Base-by-base conservation (phyloP, 2,329 filamentous ascomycete species). In the Phymatotrichopsis omnivora region DNA sequence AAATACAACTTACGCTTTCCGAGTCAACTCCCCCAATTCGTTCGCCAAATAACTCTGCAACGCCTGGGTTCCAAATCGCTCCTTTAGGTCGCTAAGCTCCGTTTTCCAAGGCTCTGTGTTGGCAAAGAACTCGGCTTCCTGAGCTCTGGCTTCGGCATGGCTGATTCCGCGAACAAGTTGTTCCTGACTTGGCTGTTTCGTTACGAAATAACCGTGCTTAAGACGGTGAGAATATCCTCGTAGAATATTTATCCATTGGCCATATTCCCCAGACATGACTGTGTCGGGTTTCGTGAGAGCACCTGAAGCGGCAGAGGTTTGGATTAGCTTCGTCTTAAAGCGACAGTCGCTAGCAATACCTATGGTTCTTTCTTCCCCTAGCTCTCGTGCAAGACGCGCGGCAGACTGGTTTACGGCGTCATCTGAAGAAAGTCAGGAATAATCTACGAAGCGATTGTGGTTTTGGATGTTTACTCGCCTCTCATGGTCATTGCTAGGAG, bases 401-500 rank as follows among this genome's bases (percentile, higher is more conserved):
- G 56, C 55, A 6, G 56, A 58, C 35, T 58, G 56, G 24, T 58
- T 58, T 2, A 57, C 56, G 3, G 56, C 55, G 27, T 58, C 56
- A 29, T 58, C 56, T 56, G 33, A 23, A 20, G 19, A 19, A 14
- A 42, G n/a, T 7, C 16, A n/a, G n/a, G n/a, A n/a, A n/a, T n/a
- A n/a, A n/a, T n/a, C n/a, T n/a, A n/a, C n/a, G n/a, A n/a, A n/a
- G n/a, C n/a, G n/a, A n/a, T n/a, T n/a, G 5, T 10, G 16, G 14
- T 27, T 23, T 22, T 23, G 41, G 22, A 12, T 11, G 17, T 7
- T n/a, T 22, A 30, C 33, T 37, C 43, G 56, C 55, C 56, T 38
- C 56, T 58, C 56, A 58, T 58, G 1, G 56, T 58, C 51, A 58
- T 53, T 4, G 56, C 56, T 4, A 58, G 41, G 17, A 58, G 47